Evolutionary conservation across 805 yeast genomes (phyloP).

Genomic region (Ogataea sp.): DNA sequence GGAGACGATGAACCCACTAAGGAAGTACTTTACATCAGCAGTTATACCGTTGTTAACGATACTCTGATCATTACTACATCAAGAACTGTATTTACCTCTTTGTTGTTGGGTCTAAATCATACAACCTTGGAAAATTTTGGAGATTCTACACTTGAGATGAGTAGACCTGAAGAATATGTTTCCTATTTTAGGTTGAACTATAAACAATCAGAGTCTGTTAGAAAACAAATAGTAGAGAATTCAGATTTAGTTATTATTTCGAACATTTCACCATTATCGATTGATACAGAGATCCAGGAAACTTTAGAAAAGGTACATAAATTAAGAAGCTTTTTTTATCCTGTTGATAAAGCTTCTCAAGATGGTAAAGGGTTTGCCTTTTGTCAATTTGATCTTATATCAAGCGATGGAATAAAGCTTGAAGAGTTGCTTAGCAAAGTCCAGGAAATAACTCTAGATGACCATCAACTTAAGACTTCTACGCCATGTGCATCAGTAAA

Average conservation of each 20-base stretch:
- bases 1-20: background rate
- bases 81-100: background rate
- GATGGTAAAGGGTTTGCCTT: constrained; percentile 54
- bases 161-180: constrained; percentile 39
- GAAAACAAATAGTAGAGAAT: constrained; percentile 31
- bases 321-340: constrained; percentile 31
- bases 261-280: constrained; percentile 33
- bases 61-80: background rate
- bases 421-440: background rate
- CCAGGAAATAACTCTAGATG: background rate
- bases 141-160: constrained; percentile 22
- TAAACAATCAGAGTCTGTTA: constrained; percentile 29
- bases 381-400: constrained; percentile 9
- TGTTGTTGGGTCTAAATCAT: constrained; percentile 27
- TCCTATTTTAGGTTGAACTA: no score
- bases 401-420: no score
- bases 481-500: constrained; percentile 1
- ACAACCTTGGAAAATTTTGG: constrained; percentile 17
- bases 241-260: constrained; percentile 21
- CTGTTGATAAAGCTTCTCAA: constrained; percentile 39
- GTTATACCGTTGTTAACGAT: background rate
- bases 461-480: constrained; percentile 1
- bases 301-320: constrained; percentile 32
- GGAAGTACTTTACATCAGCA: background rate
- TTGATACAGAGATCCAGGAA: constrained; percentile 35